phyloP scores from a whole-genome alignment of 2,329 filamentous ascomycete genomes.

The Colletotrichum euphorbiae region DNA sequence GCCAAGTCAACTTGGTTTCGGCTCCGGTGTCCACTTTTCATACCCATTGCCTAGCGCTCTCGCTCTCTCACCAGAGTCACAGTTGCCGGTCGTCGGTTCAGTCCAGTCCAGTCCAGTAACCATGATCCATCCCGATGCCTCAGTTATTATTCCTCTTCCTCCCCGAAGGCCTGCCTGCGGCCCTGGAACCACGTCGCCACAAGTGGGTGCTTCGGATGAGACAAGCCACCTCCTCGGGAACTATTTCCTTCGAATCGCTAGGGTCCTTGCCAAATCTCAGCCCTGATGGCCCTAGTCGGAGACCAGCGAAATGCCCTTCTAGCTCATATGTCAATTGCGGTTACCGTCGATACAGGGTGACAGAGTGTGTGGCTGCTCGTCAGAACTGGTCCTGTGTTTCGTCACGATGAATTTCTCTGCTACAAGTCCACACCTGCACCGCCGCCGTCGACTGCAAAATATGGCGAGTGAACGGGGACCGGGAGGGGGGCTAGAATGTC shows the following conservation, averaged over 20 bases:
- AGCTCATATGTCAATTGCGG: slow-evolving; percentile 34
- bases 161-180: slow-evolving; percentile 27
- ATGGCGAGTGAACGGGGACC: slow-evolving; percentile 17
- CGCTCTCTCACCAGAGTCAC: slow-evolving; percentile 8
- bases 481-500: slow-evolving; percentile 14
- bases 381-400: slow-evolving; percentile 28
- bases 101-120: slow-evolving; percentile 13
- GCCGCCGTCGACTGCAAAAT: slow-evolving; percentile 28
- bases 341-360: slow-evolving; percentile 32
- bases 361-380: slow-evolving; percentile 18
- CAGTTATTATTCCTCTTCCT: slow-evolving; percentile 15
- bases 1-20: slow-evolving; percentile 24
- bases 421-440: slow-evolving; percentile 38
- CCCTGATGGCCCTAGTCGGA: slow-evolving; percentile 35
- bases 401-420: slow-evolving; percentile 38
- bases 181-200: slow-evolving; percentile 41
- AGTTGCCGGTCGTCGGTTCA: slow-evolving; percentile 20
- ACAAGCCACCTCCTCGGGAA: slow-evolving; percentile 53
- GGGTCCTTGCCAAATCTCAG: slow-evolving; percentile 39
- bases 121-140: slow-evolving; percentile 30
- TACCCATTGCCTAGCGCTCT: slow-evolving; percentile 11
- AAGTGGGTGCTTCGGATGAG: slow-evolving; percentile 47
- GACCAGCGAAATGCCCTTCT: slow-evolving; percentile 30
- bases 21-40: slow-evolving; percentile 12
- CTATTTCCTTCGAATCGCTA: slow-evolving; percentile 39